Evolutionary conservation across 1,284 basidiomycete species (phyloP).

Genomic region (Neolentinus lepideus): DNA sequence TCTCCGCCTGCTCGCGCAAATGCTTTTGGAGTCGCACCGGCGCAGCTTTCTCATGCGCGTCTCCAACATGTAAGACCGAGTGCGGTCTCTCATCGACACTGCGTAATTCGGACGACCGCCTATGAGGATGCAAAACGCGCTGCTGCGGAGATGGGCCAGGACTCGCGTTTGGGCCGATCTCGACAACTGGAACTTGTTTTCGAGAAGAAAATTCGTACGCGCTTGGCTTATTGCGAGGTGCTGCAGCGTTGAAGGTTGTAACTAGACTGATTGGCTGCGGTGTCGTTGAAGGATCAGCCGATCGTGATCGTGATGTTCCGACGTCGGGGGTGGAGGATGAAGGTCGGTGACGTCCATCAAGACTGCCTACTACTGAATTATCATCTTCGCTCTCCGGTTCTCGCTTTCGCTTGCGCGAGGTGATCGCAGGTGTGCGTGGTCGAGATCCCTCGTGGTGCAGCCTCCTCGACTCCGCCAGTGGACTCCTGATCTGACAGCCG

Average conservation of each 20-base stretch:
- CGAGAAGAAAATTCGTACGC: too few relatives aligned
- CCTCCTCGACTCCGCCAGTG: too few relatives aligned
- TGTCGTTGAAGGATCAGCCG: neutral
- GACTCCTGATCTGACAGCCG: neutral
- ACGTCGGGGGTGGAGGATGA: neutral
- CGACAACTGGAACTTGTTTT: neutral
- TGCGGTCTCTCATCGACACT: neutral
- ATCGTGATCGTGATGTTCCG: neutral
- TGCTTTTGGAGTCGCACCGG: neutral
- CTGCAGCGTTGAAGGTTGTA: neutral
- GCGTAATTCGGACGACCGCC: neutral
- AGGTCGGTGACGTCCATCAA: neutral
- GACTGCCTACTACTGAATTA: too few relatives aligned
- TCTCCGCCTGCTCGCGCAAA: neutral
- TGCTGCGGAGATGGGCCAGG: neutral
- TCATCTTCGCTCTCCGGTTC: too few relatives aligned
- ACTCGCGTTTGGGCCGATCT: neutral
- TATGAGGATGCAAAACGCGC: neutral
- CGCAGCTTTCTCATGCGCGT: neutral
- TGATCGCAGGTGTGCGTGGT: too few relatives aligned
- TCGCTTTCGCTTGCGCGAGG: too few relatives aligned
- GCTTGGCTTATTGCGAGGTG: neutral
- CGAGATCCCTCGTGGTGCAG: too few relatives aligned
- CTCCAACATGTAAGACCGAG: neutral
- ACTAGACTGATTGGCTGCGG: neutral